Conservation (phyloP, 2,329 filamentous ascomycete species). For the Sclerotinia trifoliorum region DNA sequence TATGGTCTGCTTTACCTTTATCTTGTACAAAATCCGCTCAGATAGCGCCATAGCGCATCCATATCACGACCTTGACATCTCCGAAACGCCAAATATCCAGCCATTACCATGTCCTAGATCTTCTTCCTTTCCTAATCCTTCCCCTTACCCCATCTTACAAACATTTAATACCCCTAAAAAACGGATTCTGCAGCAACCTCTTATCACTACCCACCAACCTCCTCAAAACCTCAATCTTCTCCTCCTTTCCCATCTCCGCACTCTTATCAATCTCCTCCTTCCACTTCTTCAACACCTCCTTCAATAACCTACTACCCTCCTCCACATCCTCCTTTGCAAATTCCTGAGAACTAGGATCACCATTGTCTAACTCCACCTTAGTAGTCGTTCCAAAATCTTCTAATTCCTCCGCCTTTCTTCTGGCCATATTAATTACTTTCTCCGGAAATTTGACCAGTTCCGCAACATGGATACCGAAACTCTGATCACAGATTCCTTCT, state of each 20-base stretch:
- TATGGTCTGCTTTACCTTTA: too few relatives aligned
- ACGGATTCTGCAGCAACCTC: slow-evolving; percentile 62
- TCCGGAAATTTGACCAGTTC: slow-evolving; percentile 94
- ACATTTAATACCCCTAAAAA: slow-evolving; percentile 60
- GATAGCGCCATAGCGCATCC: background rate
- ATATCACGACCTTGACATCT: too few relatives aligned
- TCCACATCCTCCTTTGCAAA: slow-evolving; percentile 86
- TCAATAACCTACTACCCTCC: slow-evolving; percentile 80
- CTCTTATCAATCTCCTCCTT: slow-evolving; percentile 64
- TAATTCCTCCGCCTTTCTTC: slow-evolving; percentile 94
- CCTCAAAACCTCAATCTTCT: slow-evolving; percentile 76
- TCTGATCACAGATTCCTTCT: slow-evolving; percentile 93
- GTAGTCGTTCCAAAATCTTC: slow-evolving; percentile 90
- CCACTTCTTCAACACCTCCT: slow-evolving; percentile 80
- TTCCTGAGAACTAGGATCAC: slow-evolving; percentile 36
- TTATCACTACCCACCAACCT: slow-evolving; percentile 75
- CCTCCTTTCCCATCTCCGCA: slow-evolving; percentile 60
- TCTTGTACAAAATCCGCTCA: background rate
- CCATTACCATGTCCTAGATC: background rate
- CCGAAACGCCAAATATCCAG: background rate
- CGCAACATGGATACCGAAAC: slow-evolving; percentile 96
- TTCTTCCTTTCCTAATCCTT: background rate
- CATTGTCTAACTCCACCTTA: slow-evolving; percentile 47
- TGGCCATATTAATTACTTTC: slow-evolving; percentile 99
- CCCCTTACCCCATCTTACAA: slow-evolving; percentile 23